Conservation (phyloP, 345 rosid species). For the Adansonia digitata region DNA sequence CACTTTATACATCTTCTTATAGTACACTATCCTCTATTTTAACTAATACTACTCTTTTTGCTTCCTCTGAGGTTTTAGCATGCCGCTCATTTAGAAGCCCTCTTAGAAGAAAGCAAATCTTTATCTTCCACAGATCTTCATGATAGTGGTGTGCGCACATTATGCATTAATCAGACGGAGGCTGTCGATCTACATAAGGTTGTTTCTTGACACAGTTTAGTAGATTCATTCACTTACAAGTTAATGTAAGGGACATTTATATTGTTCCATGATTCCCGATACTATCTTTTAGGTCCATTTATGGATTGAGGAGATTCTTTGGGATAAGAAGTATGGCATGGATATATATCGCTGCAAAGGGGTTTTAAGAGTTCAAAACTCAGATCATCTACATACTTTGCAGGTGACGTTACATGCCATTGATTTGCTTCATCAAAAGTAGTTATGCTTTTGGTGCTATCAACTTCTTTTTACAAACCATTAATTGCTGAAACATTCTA, state of each 20-base stretch:
- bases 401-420: conserved; percentile 50
- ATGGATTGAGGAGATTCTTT: conserved; percentile 91
- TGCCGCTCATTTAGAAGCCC: conserved; percentile 52
- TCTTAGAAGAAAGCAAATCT: conserved; percentile 61
- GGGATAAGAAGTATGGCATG: conserved; percentile 79
- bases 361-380: conserved; percentile 55
- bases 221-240: conserved; percentile 1
- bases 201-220: conserved; percentile 14
- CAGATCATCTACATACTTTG: conserved; percentile 75
- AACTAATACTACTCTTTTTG: conserved; percentile 17
- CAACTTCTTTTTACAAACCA: background rate
- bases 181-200: conserved; percentile 77
- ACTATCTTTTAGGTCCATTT: conserved; percentile 44
- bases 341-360: conserved; percentile 95
- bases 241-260: background rate
- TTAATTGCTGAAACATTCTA: conserved; percentile 15
- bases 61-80: conserved; percentile 36
- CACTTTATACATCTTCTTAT: background rate
- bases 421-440: background rate
- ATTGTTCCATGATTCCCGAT: background rate
- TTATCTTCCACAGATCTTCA: conserved; percentile 60
- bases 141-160: conserved; percentile 66
- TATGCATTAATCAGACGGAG: conserved; percentile 58
- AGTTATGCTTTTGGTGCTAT: conserved; percentile 1
- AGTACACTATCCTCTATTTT: conserved; percentile 6